phyloP scores from a whole-genome alignment of 768 basidiomycete species.

The Mycena maculata region DNA sequence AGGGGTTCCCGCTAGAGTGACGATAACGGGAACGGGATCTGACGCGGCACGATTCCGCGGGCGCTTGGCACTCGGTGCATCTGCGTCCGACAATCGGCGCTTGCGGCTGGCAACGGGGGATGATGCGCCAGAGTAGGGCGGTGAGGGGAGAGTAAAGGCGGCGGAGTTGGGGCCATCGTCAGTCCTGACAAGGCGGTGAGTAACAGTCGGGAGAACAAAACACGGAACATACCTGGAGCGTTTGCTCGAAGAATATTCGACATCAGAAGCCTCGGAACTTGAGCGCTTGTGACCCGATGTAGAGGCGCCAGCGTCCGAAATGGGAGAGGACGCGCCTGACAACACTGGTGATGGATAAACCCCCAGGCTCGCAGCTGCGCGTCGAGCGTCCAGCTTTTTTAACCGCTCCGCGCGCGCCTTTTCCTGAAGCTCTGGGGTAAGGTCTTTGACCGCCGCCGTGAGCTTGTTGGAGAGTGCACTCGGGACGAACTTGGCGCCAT shows the following conservation, averaged over 20 bases:
- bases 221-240: slow-evolving; percentile 21
- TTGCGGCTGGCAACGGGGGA: slow-evolving; percentile 45
- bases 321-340: slow-evolving; percentile 19
- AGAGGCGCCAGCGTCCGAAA: slow-evolving; percentile 30
- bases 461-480: slow-evolving; percentile 45
- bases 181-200: slow-evolving; percentile 7
- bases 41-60: slow-evolving; percentile 42
- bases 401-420: slow-evolving; percentile 28
- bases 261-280: slow-evolving; percentile 15
- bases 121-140: slow-evolving; percentile 1
- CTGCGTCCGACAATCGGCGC: slow-evolving; percentile 51
- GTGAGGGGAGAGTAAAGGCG: slow-evolving; percentile 8
- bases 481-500: slow-evolving; percentile 39
- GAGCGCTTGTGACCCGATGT: slow-evolving; percentile 27
- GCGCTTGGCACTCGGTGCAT: slow-evolving; percentile 41
- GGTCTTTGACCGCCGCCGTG: slow-evolving; percentile 44
- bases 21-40: slow-evolving; percentile 42
- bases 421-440: slow-evolving; percentile 37
- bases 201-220: not conserved
- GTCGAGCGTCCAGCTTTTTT: slow-evolving; percentile 13
- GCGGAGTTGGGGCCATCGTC: slow-evolving; percentile 1
- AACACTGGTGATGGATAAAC: slow-evolving; percentile 21
- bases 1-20: slow-evolving; percentile 30
- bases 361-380: not conserved
- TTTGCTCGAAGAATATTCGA: slow-evolving; percentile 5